Percentiles rank a stretch among this genome's conserved stretches.
Conservation (phyloP, 2,329 filamentous ascomycete species). For the Scortechinia acanthostroma region DNA sequence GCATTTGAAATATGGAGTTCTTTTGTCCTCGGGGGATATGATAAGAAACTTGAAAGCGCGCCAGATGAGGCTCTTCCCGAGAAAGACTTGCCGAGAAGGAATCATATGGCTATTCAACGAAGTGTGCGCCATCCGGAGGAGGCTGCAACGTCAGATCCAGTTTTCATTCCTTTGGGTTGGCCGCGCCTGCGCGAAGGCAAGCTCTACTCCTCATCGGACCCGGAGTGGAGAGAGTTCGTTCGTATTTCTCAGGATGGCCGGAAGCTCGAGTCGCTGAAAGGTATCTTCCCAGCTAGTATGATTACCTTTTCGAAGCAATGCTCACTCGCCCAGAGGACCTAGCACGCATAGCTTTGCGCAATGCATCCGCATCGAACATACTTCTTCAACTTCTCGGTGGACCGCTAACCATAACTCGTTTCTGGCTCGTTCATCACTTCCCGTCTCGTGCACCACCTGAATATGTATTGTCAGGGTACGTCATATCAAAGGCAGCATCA, state of each 20-base stretch:
- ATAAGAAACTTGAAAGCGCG: background rate
- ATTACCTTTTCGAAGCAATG: too few species aligned
- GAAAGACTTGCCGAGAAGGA: too few species aligned
- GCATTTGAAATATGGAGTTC: background rate
- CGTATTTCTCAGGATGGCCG: background rate
- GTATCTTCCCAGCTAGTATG: too few species aligned
- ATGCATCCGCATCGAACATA: background rate
- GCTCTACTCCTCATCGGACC: background rate
- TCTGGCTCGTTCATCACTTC: constrained; percentile 21
- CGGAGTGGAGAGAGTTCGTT: constrained; percentile 1
- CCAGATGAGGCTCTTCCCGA: too few species aligned
- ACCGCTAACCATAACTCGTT: constrained; percentile 14
- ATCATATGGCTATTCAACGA: too few species aligned
- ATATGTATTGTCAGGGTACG: constrained; percentile 21
- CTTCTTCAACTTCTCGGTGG: constrained; percentile 15
- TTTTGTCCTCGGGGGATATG: background rate
- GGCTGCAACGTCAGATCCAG: too few species aligned
- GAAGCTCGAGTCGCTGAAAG: background rate
- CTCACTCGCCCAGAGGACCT: background rate
- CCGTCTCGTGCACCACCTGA: constrained; percentile 20
- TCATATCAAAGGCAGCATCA: too few species aligned
- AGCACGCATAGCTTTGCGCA: background rate
- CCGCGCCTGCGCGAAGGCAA: background rate
- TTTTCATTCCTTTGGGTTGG: background rate
- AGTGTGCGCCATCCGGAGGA: too few species aligned